Percentiles rank a stretch among this genome's conserved stretches.
phyloP scores from a whole-genome alignment of 2,329 filamentous ascomycete genomes.

The Neopestalotiopsis rosae region DNA sequence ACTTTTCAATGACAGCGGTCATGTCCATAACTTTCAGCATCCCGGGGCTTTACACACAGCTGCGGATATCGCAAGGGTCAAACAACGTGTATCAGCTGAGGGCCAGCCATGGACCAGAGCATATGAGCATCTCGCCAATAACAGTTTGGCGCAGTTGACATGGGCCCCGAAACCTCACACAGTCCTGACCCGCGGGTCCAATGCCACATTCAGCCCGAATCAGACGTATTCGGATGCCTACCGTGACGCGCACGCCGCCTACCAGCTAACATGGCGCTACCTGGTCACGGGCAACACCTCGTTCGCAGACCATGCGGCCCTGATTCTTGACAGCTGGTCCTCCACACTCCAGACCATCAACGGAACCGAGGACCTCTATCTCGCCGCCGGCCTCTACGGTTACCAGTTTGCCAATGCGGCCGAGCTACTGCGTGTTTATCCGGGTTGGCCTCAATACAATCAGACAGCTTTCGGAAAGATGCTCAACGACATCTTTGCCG shows the following conservation, averaged over 20 bases:
- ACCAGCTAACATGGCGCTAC: constrained; percentile 45
- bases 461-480: constrained; percentile 34
- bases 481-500: constrained; percentile 43
- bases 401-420: constrained; percentile 52
- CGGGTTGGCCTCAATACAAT: constrained; percentile 32
- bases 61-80: constrained; percentile 18
- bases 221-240: constrained; percentile 34
- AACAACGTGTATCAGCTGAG: constrained; percentile 8
- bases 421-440: constrained; percentile 44
- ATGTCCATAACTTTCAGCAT: not conserved
- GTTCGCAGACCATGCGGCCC: constrained; percentile 42
- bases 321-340: constrained; percentile 45
- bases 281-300: constrained; percentile 41
- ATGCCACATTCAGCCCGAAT: constrained; percentile 35
- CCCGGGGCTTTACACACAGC: constrained; percentile 20
- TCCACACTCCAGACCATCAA: constrained; percentile 37
- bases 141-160: constrained; percentile 31
- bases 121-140: constrained; percentile 19
- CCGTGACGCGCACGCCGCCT: constrained; percentile 42
- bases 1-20: no score
- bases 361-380: constrained; percentile 42
- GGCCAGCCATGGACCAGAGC: constrained; percentile 20
- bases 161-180: constrained; percentile 35
- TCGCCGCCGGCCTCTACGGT: constrained; percentile 49
- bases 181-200: constrained; percentile 41